Evolutionary conservation across 2,329 filamentous ascomycete species (phyloP).

Genomic region (Lecanoromycetidae sp.): DNA sequence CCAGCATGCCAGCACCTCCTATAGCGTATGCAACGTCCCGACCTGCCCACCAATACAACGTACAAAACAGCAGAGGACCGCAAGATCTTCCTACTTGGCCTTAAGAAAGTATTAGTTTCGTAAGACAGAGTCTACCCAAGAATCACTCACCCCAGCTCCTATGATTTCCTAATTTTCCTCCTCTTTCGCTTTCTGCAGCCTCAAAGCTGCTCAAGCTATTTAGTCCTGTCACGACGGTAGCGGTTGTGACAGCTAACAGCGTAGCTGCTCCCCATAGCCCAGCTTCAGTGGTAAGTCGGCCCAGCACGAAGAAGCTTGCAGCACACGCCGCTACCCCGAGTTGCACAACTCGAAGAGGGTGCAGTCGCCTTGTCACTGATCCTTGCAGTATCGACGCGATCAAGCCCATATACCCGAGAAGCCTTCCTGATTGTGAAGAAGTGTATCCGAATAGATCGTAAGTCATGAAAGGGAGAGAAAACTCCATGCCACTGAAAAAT

Average conservation of each 20-base stretch:
- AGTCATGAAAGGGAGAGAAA: conserved; percentile 93
- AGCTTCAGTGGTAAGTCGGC: conserved; percentile 52
- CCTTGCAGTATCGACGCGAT: conserved; percentile 88
- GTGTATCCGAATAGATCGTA: conserved; percentile 82
- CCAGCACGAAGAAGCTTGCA: conserved; percentile 66
- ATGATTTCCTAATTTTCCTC: conserved; percentile 74
- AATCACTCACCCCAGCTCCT: conserved; percentile 49
- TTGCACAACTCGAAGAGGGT: conserved; percentile 68
- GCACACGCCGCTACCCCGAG: conserved; percentile 68
- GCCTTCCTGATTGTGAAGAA: conserved; percentile 65
- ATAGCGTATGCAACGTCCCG: conserved; percentile 71
- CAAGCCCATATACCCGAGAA: conserved; percentile 84
- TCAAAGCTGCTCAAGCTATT: conserved; percentile 90
- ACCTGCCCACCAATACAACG: conserved; percentile 96
- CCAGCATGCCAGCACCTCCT: conserved; percentile 68
- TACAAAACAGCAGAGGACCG: conserved; percentile 82
- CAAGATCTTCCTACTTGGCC: conserved; percentile 81
- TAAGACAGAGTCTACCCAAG: no score
- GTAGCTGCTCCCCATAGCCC: conserved; percentile 73
- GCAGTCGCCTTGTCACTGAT: conserved; percentile 72
- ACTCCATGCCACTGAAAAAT: conserved; percentile 97
- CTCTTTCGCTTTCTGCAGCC: conserved; percentile 65
- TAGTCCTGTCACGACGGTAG: conserved; percentile 85
- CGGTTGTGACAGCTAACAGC: conserved; percentile 76
- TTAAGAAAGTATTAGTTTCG: background rate